Percentiles rank a stretch among this genome's conserved stretches.
Evolutionary conservation across 164 flowering plant species (phyloP).

Genomic region (Protea cynaroides): DNA sequence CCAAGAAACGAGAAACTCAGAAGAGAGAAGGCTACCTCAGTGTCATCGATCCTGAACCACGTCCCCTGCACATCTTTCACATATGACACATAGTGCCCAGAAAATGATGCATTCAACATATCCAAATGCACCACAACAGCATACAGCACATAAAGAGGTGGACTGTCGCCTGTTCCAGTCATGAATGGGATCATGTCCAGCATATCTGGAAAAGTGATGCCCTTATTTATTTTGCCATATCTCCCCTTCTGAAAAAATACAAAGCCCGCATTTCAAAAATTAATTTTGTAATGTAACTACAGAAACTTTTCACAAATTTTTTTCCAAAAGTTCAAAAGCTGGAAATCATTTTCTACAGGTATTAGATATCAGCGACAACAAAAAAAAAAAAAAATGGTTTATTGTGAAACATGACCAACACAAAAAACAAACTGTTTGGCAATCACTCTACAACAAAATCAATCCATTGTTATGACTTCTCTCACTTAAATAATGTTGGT

Average conservation of each 20-base stretch:
- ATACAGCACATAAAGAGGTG: conserved; percentile 82
- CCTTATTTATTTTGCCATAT: conserved; percentile 83
- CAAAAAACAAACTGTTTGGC: background rate
- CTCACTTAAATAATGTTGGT: too few species aligned
- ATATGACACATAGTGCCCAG: conserved; percentile 88
- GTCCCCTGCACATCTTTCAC: conserved; percentile 70
- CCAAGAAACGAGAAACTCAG: background rate
- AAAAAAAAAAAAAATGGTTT: background rate
- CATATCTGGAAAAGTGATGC: conserved; percentile 79
- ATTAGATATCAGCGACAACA: background rate
- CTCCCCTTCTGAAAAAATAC: conserved; percentile 57
- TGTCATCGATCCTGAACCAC: conserved; percentile 84
- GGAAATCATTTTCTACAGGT: background rate
- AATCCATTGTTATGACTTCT: background rate
- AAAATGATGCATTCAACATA: conserved; percentile 73
- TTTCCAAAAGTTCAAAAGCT: background rate
- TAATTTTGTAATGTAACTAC: background rate
- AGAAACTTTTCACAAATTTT: background rate
- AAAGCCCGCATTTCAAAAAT: conserved; percentile 8
- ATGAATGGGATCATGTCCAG: conserved; percentile 83
- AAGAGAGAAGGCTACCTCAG: conserved; percentile 44
- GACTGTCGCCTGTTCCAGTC: conserved; percentile 66
- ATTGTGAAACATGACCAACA: background rate
- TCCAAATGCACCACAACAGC: conserved; percentile 87
- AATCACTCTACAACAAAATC: too few species aligned